Base-by-base conservation (phyloP, 1,139 yeast genomes). In the Scheffersomyces segobiensis region DNA sequence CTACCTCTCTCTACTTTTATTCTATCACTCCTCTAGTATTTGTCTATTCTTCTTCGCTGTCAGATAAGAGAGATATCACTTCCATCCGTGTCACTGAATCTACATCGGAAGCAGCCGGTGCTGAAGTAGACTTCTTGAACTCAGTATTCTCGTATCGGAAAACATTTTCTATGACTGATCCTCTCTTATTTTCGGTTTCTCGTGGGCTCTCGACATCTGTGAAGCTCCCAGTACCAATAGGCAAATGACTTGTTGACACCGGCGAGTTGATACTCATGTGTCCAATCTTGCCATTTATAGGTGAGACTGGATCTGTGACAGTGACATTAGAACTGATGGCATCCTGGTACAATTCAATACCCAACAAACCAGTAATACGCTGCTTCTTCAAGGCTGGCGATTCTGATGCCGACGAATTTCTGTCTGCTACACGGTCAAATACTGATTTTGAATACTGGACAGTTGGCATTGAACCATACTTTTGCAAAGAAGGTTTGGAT, bases 351-450 rank as follows among this genome's bases (percentile, higher is more conserved):
- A 68, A 56, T 52, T 62, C 67, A 20, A 68, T 67, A 1, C 72
- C 72, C 42, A 70, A 56, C 8, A 67, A 53, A 1, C 71, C 71
- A 18, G 63, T 63, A 17, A 68, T 63, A 47, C 62, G 65, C 54
- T 67, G 72, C 49, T 66, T 65, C 53, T 68, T 69, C 46, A 57
- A 62, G 1, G 64, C 60, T 3, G 63, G 63, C 1, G 58, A 53
- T 12, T 49, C 59, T 1, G 52, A 10, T 5, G 49, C 62, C 3
- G 63, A 55, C 5, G 56, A 50, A 19, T 55, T 52, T 19, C 67
- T 59, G 59, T 56, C 47, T 4, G 61, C 60, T 5, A 60, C 58
- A 12, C 55, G 61, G 14, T 54, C 57, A 22, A 53, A 51, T 22
- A 52, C 53, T 5, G 52, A 39, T 46, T 32, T 24, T 8, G 53